Percentiles rank a stretch among this genome's conserved stretches.
Evolutionary conservation across 202 grass and related monocot species (phyloP).

Genomic region (Zizania palustris): DNA sequence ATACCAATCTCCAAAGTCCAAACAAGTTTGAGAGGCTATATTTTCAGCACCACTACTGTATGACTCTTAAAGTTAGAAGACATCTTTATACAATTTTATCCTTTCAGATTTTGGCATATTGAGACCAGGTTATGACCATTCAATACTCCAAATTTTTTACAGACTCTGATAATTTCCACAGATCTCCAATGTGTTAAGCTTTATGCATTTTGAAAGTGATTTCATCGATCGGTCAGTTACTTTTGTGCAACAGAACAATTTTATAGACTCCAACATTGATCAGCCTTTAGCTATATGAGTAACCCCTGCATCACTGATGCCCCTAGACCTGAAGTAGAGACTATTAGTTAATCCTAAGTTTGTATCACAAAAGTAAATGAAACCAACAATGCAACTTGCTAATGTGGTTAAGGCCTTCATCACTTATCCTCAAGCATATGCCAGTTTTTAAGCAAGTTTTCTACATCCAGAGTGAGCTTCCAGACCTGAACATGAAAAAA

Average conservation of each 20-base stretch:
- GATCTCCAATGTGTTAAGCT: conserved; percentile 72
- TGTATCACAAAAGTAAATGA: background rate
- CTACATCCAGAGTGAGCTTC: conserved; percentile 59
- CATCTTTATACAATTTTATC: no score
- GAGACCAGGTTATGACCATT: no score
- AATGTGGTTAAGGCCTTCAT: conserved; percentile 70
- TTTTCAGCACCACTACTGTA: no score
- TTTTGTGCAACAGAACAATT: conserved; percentile 74
- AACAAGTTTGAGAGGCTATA: no score
- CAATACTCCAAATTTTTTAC: no score
- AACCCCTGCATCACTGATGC: conserved; percentile 71
- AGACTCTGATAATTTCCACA: no score
- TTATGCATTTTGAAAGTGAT: conserved; percentile 65
- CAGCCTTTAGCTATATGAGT: conserved; percentile 65
- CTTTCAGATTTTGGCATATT: no score
- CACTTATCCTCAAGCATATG: no score
- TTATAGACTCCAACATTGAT: conserved; percentile 65
- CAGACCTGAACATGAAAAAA: conserved; percentile 55
- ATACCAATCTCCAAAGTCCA: no score
- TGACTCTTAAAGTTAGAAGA: no score
- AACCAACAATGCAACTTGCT: conserved; percentile 35
- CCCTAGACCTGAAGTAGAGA: conserved; percentile 56
- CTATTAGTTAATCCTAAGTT: conserved; percentile 12
- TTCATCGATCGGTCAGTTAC: conserved; percentile 63
- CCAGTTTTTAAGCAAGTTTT: conserved; percentile 80